Evolutionary conservation across 164 flowering plant species (phyloP), one percentile per base, ranked within the genome.

Genomic region (Euptelea pleiosperma): DNA sequence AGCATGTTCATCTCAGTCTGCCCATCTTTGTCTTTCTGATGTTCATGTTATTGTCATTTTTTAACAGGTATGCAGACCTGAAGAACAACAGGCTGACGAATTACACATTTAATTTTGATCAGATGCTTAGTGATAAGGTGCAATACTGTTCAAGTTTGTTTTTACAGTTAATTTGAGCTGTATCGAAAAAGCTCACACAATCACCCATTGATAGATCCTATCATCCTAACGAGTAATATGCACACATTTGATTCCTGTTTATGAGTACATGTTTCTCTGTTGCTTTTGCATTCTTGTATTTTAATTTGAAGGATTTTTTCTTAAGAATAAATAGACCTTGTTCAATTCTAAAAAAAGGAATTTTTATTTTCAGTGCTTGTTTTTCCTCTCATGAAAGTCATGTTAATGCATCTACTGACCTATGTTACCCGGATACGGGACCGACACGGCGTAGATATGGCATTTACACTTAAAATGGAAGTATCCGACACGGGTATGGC

Each of bases 61-160:
- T 47, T 59, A 48, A 60, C 83, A 93, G 99, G 76, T 90, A 90
- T 69, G 92, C 96, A 16, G 99, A 93, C 69, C 70, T 93, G 78
- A 93, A 93, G 83, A 93, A 90, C 72, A 93, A 93, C 70, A 73
- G 97, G 60, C 67, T 76, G 70, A 93, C 99, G n/a, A 90, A 90
- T 66, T 93, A 93, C 62, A 86, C 89, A 21, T 93, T 93, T 51
- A 85, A 74, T 71, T 90, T 74, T 73, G 97, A 93, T 68, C 89
- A 86, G 72, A 93, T 93, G 99, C 96, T 93, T 55, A 85, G 65
- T 70, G 96, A 89, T 68, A 89, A 89, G 90, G 98, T 86, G 35
- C n/a, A n/a, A n/a, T n/a, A n/a, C n/a, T 33, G 48, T 52, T 42
- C 46, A 2, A 28, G 8, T 33, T 51, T 10, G 8, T 43, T n/a